Percentiles rank a stretch among this genome's conserved stretches.
phyloP scores from a whole-genome alignment of 2,329 filamentous ascomycete species.

The Exophiala oligosperma region DNA sequence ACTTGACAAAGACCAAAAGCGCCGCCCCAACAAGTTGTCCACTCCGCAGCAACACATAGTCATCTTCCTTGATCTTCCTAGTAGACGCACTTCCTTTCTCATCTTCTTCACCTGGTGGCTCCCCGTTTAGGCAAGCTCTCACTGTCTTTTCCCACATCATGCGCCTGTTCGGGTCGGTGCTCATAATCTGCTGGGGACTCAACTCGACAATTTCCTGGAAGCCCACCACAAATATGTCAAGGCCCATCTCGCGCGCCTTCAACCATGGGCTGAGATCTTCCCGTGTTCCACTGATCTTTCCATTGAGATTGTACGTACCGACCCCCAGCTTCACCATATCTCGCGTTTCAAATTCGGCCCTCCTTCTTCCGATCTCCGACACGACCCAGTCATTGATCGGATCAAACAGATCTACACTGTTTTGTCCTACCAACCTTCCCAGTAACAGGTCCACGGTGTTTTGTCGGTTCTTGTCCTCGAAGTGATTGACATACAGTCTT shows the following conservation, averaged over 20 bases:
- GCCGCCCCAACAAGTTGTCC: constrained; percentile 94
- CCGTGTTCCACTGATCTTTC: constrained; percentile 73
- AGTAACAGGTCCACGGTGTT: constrained; percentile 93
- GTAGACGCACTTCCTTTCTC: constrained; percentile 38
- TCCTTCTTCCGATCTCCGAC: constrained; percentile 66
- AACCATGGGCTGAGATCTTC: constrained; percentile 86
- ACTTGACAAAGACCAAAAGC: constrained; percentile 85
- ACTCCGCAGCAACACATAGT: constrained; percentile 85
- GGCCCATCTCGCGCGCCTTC: constrained; percentile 64
- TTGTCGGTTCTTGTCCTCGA: constrained; percentile 87
- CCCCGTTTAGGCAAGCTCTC: constrained; percentile 68
- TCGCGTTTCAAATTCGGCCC: constrained; percentile 71
- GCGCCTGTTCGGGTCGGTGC: constrained; percentile 84
- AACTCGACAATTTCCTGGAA: constrained; percentile 99
- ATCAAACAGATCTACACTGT: constrained; percentile 82
- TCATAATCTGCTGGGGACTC: constrained; percentile 98
- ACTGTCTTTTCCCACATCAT: constrained; percentile 85
- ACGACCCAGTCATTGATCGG: constrained; percentile 91
- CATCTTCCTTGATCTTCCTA: constrained; percentile 60
- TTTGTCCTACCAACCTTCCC: constrained; percentile 79
- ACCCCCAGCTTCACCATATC: constrained; percentile 77
- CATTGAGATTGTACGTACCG: constrained; percentile 94
- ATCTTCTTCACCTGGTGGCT: constrained; percentile 51
- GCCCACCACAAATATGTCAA: constrained; percentile 84
- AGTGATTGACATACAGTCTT: constrained; percentile 95